Base-by-base conservation (phyloP, 768 basidiomycete genomes). In the Trametes cingulata region DNA sequence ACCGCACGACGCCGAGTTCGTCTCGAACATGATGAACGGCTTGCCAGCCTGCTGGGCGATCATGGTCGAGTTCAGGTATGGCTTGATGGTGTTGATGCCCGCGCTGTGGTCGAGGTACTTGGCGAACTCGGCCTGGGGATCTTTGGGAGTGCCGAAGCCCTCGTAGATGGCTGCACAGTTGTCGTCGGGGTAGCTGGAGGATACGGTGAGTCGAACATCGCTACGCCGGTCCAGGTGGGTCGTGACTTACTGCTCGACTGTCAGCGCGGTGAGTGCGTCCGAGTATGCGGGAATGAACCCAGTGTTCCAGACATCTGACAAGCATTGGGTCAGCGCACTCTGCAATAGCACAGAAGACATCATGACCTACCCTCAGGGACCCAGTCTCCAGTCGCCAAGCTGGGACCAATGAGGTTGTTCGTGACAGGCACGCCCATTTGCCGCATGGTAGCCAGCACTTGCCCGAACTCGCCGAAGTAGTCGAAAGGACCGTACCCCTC, bases 1-100 rank as follows among this genome's bases (percentile, higher is more conserved):
- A 56, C 80, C 81, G 68, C 83, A 84, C 42, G 76, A 78, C 0
- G 81, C 82, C 3, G 79, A 77, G 63, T 81, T 82, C 45, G 80
- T 82, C 71, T 85, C 83, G 63, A 83, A 74, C 78, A 85, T 81
- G 50, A 81, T 65, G 58, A 82, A 72, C 33, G 79, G 78, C 66
- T 76, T 75, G 14, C 66, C 66, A 5, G 39, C 51, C 8, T 71
- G 65, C 50, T 74, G 69, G 9, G 78, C 77, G 45, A 69, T 65
- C 13, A 47, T 50, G 0, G 77, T 70, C 1, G 74, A 72, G 37
- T 72, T 73, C 6, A 76, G 45, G 68, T 81, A 83, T 9, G 71
- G 71, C 10, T 50, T 57, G 8, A 77, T 71, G 56, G 79, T 71
- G 20, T 63, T 53, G 7, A 69, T 59, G 1, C 75, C 76, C 6